These are phyloP conservation scores for Chaetomidium leptoderma DNA, from an alignment of 495 filamentous ascomycete genomes.

Conservation along the genomic window DNA sequence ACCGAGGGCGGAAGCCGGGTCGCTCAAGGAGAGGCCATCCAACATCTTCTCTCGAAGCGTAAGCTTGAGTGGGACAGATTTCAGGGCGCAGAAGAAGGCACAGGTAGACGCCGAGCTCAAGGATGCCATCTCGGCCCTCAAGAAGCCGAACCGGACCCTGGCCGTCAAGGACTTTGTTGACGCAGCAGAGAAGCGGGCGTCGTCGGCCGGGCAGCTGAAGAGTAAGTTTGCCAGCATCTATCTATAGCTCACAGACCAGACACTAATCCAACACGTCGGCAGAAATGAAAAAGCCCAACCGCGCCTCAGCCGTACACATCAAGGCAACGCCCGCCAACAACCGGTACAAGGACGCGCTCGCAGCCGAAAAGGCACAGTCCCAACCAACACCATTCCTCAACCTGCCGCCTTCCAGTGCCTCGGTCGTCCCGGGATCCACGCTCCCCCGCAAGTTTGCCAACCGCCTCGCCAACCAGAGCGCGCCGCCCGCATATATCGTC, in stretches of 20 bases:
- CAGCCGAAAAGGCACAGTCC: constrained; percentile 16
- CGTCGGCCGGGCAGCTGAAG: constrained; percentile 36
- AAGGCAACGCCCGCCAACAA: constrained; percentile 70
- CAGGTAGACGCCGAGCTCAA: constrained; percentile 74
- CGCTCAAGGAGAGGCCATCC: constrained; percentile 36
- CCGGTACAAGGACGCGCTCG: constrained; percentile 47
- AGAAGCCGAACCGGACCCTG: constrained; percentile 80
- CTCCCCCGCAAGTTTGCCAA: constrained; percentile 35
- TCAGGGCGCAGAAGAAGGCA: constrained; percentile 69
- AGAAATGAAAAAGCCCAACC: constrained; percentile 65
- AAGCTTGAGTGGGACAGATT: constrained; percentile 38
- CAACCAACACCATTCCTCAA: constrained; percentile 7
- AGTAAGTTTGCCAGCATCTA: constrained; percentile 33
- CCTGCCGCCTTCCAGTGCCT: constrained; percentile 29
- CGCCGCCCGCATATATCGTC: constrained; percentile 14
- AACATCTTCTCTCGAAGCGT: constrained; percentile 23
- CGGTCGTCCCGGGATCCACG: constrained; percentile 36
- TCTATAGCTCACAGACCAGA: not conserved
- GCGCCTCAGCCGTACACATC: constrained; percentile 61
- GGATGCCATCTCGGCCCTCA: constrained; percentile 75
- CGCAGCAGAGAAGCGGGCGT: constrained; percentile 58
- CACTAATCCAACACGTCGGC: constrained; percentile 11
- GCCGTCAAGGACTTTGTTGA: constrained; percentile 70
- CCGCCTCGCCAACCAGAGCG: constrained; percentile 10
- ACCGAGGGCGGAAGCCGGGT: constrained; percentile 38